Evolutionary conservation across 345 rosid species (phyloP).

Genomic region (Eucalyptus erythrocorys): DNA sequence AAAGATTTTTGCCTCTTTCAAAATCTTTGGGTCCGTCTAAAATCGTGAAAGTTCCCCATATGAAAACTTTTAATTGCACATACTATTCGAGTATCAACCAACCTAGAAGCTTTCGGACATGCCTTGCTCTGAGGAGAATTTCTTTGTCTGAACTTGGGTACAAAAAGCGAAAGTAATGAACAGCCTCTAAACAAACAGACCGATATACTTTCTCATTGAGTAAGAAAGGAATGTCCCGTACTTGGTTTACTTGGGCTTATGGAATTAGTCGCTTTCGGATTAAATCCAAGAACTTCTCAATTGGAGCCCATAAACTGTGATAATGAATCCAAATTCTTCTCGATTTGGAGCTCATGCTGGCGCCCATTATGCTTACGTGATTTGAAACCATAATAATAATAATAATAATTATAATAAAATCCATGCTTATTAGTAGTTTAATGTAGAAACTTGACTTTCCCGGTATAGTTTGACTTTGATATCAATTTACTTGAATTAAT

Average conservation of each 20-base stretch:
- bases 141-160: not conserved
- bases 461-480: not conserved
- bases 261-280: not conserved
- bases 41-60: not conserved
- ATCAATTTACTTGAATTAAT: not conserved
- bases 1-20: not conserved
- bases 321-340: fast-evolving
- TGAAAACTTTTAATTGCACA: fast-evolving
- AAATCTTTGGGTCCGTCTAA: not conserved
- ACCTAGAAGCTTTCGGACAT: not conserved
- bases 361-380: not conserved
- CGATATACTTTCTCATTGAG: not conserved
- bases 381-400: no score
- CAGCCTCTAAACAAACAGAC: fast-evolving
- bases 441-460: not conserved
- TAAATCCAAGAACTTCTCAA: not conserved
- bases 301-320: not conserved
- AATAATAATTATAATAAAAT: no score
- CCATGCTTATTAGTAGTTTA: not conserved
- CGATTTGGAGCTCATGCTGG: not conserved
- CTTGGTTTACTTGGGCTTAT: not conserved
- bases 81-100: fast-evolving
- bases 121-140: not conserved
- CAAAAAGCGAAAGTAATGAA: not conserved
- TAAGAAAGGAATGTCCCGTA: not conserved